Percentiles rank a stretch among this genome's conserved stretches.
These are phyloP conservation scores for Annulohypoxylon bovei DNA, from an alignment of 495 filamentous ascomycete genomes.

Conservation along the genomic window DNA sequence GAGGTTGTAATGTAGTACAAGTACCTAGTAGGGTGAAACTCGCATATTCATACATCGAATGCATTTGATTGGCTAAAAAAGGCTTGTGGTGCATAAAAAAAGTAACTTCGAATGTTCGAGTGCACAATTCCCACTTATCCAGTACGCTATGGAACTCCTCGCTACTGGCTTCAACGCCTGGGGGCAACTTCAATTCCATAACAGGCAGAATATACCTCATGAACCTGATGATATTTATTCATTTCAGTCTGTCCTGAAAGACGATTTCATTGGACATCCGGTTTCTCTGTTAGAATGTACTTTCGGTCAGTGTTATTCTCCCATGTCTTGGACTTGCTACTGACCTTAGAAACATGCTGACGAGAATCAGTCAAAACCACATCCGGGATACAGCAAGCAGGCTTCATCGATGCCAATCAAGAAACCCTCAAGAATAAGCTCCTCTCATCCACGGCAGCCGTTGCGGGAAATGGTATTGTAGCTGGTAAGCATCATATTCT, in stretches of 20 bases:
- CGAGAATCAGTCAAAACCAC: constrained; percentile 40
- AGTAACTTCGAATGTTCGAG: background rate
- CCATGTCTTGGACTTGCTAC: background rate
- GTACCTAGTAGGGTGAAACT: background rate
- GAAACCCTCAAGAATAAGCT: constrained; percentile 27
- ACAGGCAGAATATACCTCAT: constrained; percentile 1
- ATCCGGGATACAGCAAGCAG: constrained; percentile 40
- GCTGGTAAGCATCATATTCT: constrained; percentile 27
- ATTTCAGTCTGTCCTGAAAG: constrained; percentile 51
- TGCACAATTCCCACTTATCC: background rate
- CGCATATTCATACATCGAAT: constrained; percentile 28
- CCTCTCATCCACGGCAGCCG: constrained; percentile 34
- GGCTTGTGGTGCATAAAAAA: background rate
- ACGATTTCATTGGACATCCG: constrained; percentile 44
- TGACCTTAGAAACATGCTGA: constrained; percentile 15
- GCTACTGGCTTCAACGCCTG: constrained; percentile 64
- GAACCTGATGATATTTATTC: constrained; percentile 54
- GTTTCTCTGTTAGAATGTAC: constrained; percentile 51
- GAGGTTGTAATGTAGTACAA: background rate
- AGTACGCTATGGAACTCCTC: constrained; percentile 55
- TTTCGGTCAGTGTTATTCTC: constrained; percentile 45
- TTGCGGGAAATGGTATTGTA: constrained; percentile 49
- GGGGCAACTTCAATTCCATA: constrained; percentile 54
- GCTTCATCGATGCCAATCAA: constrained; percentile 26
- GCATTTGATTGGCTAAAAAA: constrained; percentile 9